These are phyloP conservation scores for Papiliotrema laurentii DNA, from an alignment of 1,284 basidiomycete genomes.

Conservation along the genomic window DNA sequence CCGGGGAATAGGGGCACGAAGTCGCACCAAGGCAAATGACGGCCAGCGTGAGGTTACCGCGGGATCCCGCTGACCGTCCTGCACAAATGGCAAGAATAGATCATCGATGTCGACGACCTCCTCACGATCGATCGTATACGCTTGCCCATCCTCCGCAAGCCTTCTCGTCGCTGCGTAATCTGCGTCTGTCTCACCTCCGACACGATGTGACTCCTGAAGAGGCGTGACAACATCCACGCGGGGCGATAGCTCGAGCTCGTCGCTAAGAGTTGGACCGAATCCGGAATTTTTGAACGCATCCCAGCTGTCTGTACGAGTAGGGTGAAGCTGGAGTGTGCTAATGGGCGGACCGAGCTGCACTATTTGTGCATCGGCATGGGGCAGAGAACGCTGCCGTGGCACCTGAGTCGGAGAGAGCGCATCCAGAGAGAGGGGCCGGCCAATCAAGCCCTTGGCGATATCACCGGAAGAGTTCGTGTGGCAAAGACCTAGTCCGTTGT, in stretches of 20 bases:
- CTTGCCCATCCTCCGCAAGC: background rate
- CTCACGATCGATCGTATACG: constrained; percentile 14
- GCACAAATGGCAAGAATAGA: constrained; percentile 33
- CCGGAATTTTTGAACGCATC: constrained; percentile 19
- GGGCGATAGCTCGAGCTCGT: constrained; percentile 4
- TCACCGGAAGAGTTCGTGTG: no score
- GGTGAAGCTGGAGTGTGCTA: no score
- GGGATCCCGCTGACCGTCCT: constrained; percentile 33
- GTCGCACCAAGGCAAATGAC: constrained; percentile 28
- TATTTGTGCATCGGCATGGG: no score
- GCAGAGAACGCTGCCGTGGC: no score
- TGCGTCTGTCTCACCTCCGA: background rate
- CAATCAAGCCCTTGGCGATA: no score
- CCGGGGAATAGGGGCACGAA: constrained; percentile 7
- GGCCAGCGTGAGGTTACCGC: constrained; percentile 24
- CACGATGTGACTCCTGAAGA: background rate
- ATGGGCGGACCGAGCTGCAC: no score
- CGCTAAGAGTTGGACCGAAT: constrained; percentile 11
- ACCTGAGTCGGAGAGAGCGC: no score
- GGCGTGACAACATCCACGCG: background rate
- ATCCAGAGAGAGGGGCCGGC: no score
- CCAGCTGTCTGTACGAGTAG: constrained; percentile 16
- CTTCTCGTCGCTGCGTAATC: background rate
- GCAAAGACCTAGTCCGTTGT: no score
- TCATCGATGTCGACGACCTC: constrained; percentile 34